Evolutionary conservation across 108 stramenopile species (phyloP).

Genomic region (Cyclotella cryptica): DNA sequence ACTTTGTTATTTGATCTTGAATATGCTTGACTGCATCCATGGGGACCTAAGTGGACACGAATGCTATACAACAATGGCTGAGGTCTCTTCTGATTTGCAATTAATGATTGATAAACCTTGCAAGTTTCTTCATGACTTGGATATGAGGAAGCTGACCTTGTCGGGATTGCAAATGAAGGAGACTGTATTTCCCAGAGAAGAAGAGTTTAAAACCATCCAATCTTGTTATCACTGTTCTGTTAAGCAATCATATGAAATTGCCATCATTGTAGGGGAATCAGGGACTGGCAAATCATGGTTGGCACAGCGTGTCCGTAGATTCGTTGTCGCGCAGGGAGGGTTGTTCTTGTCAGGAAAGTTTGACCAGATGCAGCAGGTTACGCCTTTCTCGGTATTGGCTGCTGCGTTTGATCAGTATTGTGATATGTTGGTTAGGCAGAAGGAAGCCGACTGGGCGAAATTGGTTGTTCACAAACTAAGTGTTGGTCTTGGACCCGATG

Average conservation of each 20-base stretch:
- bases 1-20: constrained; percentile 12
- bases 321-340: neutral
- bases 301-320: neutral
- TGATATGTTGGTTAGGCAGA: constrained; percentile 4
- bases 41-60: constrained; percentile 6
- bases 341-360: constrained; percentile 26
- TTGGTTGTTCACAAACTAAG: neutral
- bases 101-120: no score
- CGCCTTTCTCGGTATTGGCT: constrained; percentile 20
- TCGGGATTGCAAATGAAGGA: no score
- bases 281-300: neutral
- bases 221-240: no score
- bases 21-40: neutral
- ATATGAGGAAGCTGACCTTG: no score
- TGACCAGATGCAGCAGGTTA: constrained; percentile 10
- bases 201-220: no score
- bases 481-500: constrained; percentile 21
- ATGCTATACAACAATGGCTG: neutral
- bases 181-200: no score
- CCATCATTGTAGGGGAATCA: neutral
- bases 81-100: no score
- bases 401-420: constrained; percentile 32
- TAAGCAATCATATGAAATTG: no score
- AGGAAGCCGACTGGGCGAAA: constrained; percentile 1
- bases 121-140: no score